These are phyloP conservation scores for Grosmannia clavigera DNA, from an alignment of 2,329 filamentous ascomycete species.

Conservation along the genomic window DNA sequence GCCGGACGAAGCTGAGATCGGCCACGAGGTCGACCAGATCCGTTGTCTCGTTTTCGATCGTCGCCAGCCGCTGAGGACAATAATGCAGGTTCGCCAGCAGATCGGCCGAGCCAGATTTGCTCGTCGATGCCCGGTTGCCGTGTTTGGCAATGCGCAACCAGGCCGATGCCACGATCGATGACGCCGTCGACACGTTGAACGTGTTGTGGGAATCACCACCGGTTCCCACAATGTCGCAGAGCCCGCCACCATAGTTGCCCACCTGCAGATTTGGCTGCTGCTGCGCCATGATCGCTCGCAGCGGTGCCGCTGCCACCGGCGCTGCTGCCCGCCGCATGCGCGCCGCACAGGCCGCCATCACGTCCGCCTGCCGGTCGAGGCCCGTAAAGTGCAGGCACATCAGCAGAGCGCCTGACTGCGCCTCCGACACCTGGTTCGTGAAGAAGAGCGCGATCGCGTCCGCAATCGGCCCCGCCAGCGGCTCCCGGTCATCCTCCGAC, in stretches of 20 bases:
- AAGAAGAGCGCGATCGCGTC: slow-evolving; percentile 86
- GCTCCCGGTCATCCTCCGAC: slow-evolving; percentile 26
- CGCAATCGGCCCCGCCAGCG: slow-evolving; percentile 72
- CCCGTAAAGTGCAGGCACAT: slow-evolving; percentile 88
- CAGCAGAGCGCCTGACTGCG: slow-evolving; percentile 75
- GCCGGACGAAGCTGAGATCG: slow-evolving; percentile 60
- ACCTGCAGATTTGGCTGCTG: slow-evolving; percentile 38
- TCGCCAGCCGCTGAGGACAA: slow-evolving; percentile 29
- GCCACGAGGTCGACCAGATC: slow-evolving; percentile 48
- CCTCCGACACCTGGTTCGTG: slow-evolving; percentile 75
- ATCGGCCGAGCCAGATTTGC: slow-evolving; percentile 90
- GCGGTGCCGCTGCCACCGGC: slow-evolving; percentile 50
- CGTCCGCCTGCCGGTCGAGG: slow-evolving; percentile 70
- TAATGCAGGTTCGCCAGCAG: slow-evolving; percentile 58
- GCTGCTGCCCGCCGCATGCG: slow-evolving; percentile 75
- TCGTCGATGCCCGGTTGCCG: slow-evolving; percentile 90
- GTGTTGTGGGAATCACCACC: slow-evolving; percentile 95
- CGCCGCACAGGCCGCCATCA: slow-evolving; percentile 72
- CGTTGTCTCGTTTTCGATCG: slow-evolving; percentile 11
- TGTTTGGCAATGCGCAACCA: slow-evolving; percentile 84
- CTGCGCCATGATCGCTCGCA: slow-evolving; percentile 49
- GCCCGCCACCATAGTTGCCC: slow-evolving; percentile 67
- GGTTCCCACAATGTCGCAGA: slow-evolving; percentile 95
- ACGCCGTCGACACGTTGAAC: slow-evolving; percentile 94
- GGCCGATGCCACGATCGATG: slow-evolving; percentile 80